Percentiles rank a stretch among this genome's conserved stretches.
Conservation (phyloP, 1,139 yeast genomes). For the Hemisphaericaspora subhashii region DNA sequence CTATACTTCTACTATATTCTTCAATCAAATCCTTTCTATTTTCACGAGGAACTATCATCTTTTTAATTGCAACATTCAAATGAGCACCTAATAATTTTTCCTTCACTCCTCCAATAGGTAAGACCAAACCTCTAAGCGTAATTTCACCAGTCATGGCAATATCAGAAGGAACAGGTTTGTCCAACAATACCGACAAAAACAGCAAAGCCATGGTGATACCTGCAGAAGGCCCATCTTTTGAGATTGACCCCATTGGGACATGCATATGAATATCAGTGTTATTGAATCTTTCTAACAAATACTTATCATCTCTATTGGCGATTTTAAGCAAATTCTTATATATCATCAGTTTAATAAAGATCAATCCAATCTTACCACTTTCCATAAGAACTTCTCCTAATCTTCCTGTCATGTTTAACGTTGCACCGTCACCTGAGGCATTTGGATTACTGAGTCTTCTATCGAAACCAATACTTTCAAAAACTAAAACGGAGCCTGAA, state of each 20-base stretch:
- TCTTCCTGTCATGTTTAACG: constrained; percentile 75
- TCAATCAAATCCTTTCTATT: constrained; percentile 74
- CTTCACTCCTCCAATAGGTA: constrained; percentile 88
- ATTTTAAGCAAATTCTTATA: constrained; percentile 34
- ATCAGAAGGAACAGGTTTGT: constrained; percentile 63
- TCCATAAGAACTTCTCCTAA: constrained; percentile 83
- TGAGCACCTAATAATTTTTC: constrained; percentile 88
- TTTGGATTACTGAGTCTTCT: constrained; percentile 41
- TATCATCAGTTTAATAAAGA: constrained; percentile 66
- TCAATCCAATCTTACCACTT: constrained; percentile 76
- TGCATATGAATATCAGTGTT: constrained; percentile 73
- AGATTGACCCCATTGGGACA: constrained; percentile 86
- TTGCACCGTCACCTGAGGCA: constrained; percentile 24
- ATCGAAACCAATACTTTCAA: constrained; percentile 71
- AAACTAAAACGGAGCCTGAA: constrained; percentile 77
- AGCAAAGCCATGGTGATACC: constrained; percentile 89
- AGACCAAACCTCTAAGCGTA: constrained; percentile 78
- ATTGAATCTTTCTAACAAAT: constrained; percentile 44
- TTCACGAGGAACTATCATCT: constrained; percentile 67
- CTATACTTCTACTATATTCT: constrained; percentile 41
- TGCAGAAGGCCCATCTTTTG: constrained; percentile 93
- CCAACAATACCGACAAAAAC: constrained; percentile 67
- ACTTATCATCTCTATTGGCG: constrained; percentile 22
- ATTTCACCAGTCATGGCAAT: constrained; percentile 96
- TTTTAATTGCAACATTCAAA: constrained; percentile 52